Evolutionary conservation across 148 eudicot species (phyloP).

Genomic region (Cornus controversa): DNA sequence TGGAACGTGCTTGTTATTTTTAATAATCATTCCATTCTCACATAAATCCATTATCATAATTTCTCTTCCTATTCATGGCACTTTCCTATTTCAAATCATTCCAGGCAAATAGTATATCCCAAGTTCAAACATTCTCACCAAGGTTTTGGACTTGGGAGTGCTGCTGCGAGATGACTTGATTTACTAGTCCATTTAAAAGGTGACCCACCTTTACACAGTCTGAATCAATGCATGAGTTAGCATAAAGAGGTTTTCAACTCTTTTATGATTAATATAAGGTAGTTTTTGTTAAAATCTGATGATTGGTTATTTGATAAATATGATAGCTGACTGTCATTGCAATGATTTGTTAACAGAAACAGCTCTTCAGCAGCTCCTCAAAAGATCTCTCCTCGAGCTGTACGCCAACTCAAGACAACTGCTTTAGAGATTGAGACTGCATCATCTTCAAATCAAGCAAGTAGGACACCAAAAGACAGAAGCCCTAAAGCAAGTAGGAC

Average conservation of each 20-base stretch:
- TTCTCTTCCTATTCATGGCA: neutral
- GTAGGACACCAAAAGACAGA: slow-evolving; percentile 53
- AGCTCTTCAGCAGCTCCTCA: slow-evolving; percentile 51
- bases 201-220: neutral
- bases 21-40: neutral
- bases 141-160: neutral
- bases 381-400: slow-evolving; percentile 55
- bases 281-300: neutral
- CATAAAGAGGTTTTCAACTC: neutral
- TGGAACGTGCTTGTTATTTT: neutral
- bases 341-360: slow-evolving; percentile 39
- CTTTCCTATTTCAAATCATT: neutral
- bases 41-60: neutral
- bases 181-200: neutral
- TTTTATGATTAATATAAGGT: neutral
- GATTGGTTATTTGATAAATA: neutral
- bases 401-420: slow-evolving; percentile 54
- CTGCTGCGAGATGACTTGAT: slow-evolving; percentile 2
- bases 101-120: neutral
- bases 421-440: slow-evolving; percentile 42
- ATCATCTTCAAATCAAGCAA: slow-evolving; percentile 45
- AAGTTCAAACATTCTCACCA: neutral
- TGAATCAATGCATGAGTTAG: neutral
- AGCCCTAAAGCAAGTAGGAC: slow-evolving; percentile 64
- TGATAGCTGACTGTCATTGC: neutral